These are phyloP conservation scores for Solanum appendiculatum DNA, from an alignment of 257 asterid species.

Conservation along the genomic window DNA sequence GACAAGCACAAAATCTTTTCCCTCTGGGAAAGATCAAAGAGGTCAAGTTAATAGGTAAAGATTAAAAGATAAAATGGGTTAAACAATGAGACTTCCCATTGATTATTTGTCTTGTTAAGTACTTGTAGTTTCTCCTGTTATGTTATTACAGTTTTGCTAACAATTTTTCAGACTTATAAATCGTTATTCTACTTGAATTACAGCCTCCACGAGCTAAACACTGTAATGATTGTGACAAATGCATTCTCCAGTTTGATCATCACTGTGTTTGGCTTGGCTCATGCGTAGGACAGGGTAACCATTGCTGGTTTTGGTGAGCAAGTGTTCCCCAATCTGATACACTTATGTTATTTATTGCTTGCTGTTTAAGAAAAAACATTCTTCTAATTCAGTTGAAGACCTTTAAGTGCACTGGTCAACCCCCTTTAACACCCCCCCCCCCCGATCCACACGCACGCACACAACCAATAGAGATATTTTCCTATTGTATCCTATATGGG, in stretches of 20 bases:
- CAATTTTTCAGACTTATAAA: not conserved
- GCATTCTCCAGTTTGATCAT: conserved; percentile 98
- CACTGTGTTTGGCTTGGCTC: conserved; percentile 99
- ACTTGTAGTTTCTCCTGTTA: not conserved
- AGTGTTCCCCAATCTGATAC: not conserved
- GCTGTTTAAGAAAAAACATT: not conserved
- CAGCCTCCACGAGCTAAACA: conserved; percentile 99
- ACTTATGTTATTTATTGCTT: not conserved
- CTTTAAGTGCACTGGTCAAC: not conserved
- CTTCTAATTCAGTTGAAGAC: not conserved
- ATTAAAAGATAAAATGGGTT: not conserved
- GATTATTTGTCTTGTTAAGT: not conserved
- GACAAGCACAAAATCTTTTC: not conserved
- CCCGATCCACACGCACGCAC: not conserved
- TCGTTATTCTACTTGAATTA: conserved; percentile 3
- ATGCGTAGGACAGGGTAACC: conserved; percentile 88
- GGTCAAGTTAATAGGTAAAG: not conserved
- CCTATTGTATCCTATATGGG: not conserved
- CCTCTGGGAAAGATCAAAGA: not conserved
- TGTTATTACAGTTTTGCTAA: not conserved
- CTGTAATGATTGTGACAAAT: conserved; percentile 91
- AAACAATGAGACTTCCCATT: not conserved
- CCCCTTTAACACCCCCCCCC: not conserved
- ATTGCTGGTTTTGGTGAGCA: conserved; percentile 82
- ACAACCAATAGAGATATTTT: not conserved